These are phyloP conservation scores for Epithemia pelagica DNA, from an alignment of 108 stramenopile species.

Conservation along the genomic window DNA sequence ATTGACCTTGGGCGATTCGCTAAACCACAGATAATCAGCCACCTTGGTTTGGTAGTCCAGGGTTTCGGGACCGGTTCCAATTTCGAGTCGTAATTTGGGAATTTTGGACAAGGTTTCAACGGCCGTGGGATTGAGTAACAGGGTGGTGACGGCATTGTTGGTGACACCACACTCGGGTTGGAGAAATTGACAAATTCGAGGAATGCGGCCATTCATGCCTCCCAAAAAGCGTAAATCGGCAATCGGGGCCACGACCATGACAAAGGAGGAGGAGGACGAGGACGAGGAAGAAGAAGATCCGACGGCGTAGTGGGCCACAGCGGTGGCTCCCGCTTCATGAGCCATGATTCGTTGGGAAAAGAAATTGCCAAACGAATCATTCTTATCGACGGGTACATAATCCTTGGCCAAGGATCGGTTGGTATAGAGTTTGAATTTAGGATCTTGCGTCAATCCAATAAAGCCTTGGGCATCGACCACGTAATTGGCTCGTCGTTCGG, in stretches of 20 bases:
- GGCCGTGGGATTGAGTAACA: conserved; percentile 74
- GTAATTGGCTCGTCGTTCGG: conserved; percentile 42
- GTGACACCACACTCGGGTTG: conserved; percentile 33
- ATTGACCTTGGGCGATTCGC: conserved; percentile 76
- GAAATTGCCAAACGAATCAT: conserved; percentile 44
- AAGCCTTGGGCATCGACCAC: conserved; percentile 73
- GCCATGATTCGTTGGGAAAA: conserved; percentile 73
- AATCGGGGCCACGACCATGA: conserved; percentile 51
- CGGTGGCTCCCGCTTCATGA: conserved; percentile 73
- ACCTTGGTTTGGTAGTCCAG: conserved; percentile 72
- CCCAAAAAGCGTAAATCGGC: conserved; percentile 60
- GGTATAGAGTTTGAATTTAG: conserved; percentile 66
- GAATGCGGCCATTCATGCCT: conserved; percentile 73
- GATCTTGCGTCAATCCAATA: conserved; percentile 62
- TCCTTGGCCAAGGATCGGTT: conserved; percentile 77
- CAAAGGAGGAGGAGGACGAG: conserved; percentile 41
- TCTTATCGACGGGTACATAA: conserved; percentile 19
- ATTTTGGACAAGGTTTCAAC: conserved; percentile 55
- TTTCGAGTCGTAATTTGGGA: conserved; percentile 61
- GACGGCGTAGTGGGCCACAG: conserved; percentile 42
- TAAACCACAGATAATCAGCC: conserved; percentile 76
- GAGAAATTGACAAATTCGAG: conserved; percentile 42
- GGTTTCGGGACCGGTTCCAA: conserved; percentile 71
- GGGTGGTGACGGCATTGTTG: conserved; percentile 71
- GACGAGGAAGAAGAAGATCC: background rate